Percentiles rank a stretch among this genome's conserved stretches.
Evolutionary conservation across 2,329 filamentous ascomycete species (phyloP).

Genomic region (Diaporthe eres): DNA sequence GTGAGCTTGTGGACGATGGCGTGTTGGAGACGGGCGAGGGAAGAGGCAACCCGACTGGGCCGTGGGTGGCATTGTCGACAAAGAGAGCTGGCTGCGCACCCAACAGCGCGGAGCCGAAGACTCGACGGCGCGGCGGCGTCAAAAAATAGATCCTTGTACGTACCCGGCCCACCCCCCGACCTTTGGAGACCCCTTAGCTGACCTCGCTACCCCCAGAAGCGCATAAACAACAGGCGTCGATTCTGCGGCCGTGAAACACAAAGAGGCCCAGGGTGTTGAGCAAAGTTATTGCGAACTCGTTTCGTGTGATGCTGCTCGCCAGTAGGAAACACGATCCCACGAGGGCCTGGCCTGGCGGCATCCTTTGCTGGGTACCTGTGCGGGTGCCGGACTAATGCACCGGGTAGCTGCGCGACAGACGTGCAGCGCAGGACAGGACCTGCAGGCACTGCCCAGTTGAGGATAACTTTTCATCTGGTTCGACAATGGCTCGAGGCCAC

Average conservation of each 20-base stretch:
- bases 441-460: constrained; percentile 26
- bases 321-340: constrained; percentile 3
- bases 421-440: constrained; percentile 34
- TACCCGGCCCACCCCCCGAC: constrained; percentile 19
- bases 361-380: constrained; percentile 6
- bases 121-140: constrained; percentile 16
- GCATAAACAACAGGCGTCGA: constrained; percentile 31
- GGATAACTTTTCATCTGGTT: constrained; percentile 14
- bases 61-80: constrained; percentile 11
- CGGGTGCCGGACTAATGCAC: constrained; percentile 37
- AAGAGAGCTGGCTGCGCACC: constrained; percentile 16
- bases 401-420: constrained; percentile 37
- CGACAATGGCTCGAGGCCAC: constrained; percentile 24
- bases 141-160: constrained; percentile 36
- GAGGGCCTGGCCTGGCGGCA: background rate
- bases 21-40: constrained; percentile 19
- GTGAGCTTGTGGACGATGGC: background rate
- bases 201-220: constrained; percentile 32
- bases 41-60: constrained; percentile 30
- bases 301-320: constrained; percentile 33
- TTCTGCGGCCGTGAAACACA: constrained; percentile 34
- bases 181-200: constrained; percentile 30
- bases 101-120: constrained; percentile 32
- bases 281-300: constrained; percentile 17
- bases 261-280: background rate